Base-by-base conservation (phyloP, 148 eudicot species). In the Fallopia convolvulus region DNA sequence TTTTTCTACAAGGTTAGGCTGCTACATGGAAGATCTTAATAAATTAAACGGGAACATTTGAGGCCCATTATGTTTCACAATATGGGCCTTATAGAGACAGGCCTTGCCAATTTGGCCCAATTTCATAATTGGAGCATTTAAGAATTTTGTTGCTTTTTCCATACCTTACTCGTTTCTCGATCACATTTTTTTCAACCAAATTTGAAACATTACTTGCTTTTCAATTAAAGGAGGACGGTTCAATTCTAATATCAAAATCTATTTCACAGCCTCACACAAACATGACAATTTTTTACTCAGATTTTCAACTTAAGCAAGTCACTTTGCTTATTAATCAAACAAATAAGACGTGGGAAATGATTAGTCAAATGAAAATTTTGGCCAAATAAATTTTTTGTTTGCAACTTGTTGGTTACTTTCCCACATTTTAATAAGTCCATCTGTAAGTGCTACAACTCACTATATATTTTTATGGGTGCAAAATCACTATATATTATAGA, bases 301-400 rank as follows among this genome's bases (percentile, higher is more conserved):
- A 18, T 55, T 7, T 55, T 15, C 56, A 13, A 50, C 36, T 60
- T 81, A 53, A 73, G 74, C 75, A 66, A 63, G 5, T 71, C 79
- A 44, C 79, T 78, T 60, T 71, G 21, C 74, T 71, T 44, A 39
- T 10, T 71, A 76, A 65, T 81, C 73, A 72, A 74, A 80, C 76
- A 80, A 55, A 33, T 55, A 78, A 75, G 77, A 79, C 80, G 63
- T 74, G 44, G 36, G 75, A 78, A 30, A 18, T 63, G 33, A 63
- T 30, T 63, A 63, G 40, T 63, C 70, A 63, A 63, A 55, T 55
- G 61, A 55, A n/a, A 55, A n/a, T 18, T 18, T 55, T 55, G 61
- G 61, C 26, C 10, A 55, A 10, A 17, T 15, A 1, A 4, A n/a
- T n/a, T n/a, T n/a, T n/a, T 50, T 13, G 6, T 1, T 0, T 4